phyloP scores from a whole-genome alignment of 495 filamentous ascomycete genomes.

The Tuber microsphaerosporum region DNA sequence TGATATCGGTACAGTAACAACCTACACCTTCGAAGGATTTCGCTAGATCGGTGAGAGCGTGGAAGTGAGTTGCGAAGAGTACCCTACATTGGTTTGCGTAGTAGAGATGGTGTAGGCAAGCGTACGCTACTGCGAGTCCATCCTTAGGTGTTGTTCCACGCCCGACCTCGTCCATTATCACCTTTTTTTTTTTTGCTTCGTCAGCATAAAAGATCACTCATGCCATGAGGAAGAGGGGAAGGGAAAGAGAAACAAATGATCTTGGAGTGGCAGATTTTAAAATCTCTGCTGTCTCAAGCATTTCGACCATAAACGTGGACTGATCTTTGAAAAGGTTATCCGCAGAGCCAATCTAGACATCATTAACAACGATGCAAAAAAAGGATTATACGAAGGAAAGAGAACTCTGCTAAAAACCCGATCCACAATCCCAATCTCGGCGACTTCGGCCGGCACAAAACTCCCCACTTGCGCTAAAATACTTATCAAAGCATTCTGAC shows the following conservation, averaged over 20 bases:
- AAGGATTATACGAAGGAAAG: constrained; percentile 9
- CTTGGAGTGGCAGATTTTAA: constrained; percentile 58
- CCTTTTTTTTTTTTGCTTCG: constrained; percentile 2
- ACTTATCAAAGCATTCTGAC: constrained; percentile 88
- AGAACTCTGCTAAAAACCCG: constrained; percentile 70
- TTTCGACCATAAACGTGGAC: constrained; percentile 91
- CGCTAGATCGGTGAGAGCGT: constrained; percentile 72
- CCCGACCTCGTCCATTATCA: constrained; percentile 99
- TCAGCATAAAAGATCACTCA: background rate
- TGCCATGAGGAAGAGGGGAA: background rate
- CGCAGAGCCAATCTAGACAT: constrained; percentile 63
- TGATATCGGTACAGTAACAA: constrained; percentile 84
- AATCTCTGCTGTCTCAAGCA: constrained; percentile 69
- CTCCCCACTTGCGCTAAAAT: constrained; percentile 87
- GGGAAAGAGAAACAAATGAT: constrained; percentile 54
- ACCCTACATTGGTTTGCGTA: constrained; percentile 66
- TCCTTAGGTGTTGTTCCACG: constrained; percentile 89
- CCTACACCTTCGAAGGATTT: constrained; percentile 57
- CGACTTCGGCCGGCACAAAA: constrained; percentile 82
- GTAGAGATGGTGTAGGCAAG: constrained; percentile 74
- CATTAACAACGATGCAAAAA: background rate
- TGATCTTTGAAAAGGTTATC: constrained; percentile 88
- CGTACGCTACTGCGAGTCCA: constrained; percentile 81
- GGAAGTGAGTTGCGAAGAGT: constrained; percentile 94
- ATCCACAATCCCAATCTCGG: constrained; percentile 79